Percentiles rank a stretch among this genome's conserved stretches.
These are phyloP conservation scores for Geranium rotundifolium DNA, from an alignment of 345 rosid species.

Conservation along the genomic window DNA sequence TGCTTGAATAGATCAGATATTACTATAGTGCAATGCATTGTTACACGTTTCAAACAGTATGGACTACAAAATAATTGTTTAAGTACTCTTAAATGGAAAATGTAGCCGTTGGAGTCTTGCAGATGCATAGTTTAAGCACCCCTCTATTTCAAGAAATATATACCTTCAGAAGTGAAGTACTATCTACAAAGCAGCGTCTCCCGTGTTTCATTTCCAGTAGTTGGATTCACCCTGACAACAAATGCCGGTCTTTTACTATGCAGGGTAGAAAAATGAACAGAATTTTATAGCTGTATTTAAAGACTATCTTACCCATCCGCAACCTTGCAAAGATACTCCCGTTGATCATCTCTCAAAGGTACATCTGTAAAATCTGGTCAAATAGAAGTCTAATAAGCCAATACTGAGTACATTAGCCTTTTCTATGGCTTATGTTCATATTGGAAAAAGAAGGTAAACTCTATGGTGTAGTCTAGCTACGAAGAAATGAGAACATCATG, in stretches of 20 bases:
- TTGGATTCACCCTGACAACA: conserved; percentile 46
- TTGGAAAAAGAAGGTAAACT: neutral
- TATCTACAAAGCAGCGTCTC: conserved; percentile 77
- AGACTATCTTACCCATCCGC: conserved; percentile 64
- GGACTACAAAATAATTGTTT: neutral
- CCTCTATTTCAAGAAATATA: too few relatives aligned
- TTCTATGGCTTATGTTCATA: neutral
- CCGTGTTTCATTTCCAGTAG: conserved; percentile 71
- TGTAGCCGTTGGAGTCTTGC: conserved; percentile 8
- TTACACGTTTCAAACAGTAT: neutral
- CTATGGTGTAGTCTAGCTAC: neutral
- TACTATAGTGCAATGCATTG: too few relatives aligned
- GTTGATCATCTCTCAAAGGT: conserved; percentile 84
- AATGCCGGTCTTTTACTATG: neutral
- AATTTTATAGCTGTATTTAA: neutral
- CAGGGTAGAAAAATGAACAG: neutral
- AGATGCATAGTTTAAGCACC: neutral
- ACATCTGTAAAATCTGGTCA: conserved; percentile 86
- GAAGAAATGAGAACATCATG: neutral
- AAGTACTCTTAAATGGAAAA: conserved; percentile 15
- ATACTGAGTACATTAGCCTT: too few relatives aligned
- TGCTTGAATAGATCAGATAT: too few relatives aligned
- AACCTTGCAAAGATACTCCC: conserved; percentile 68
- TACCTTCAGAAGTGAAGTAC: too few relatives aligned
- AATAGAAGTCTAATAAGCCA: conserved; percentile 1